Evolutionary conservation across 257 asterid genomes (phyloP).

Genomic region (Solanum chaucha): DNA sequence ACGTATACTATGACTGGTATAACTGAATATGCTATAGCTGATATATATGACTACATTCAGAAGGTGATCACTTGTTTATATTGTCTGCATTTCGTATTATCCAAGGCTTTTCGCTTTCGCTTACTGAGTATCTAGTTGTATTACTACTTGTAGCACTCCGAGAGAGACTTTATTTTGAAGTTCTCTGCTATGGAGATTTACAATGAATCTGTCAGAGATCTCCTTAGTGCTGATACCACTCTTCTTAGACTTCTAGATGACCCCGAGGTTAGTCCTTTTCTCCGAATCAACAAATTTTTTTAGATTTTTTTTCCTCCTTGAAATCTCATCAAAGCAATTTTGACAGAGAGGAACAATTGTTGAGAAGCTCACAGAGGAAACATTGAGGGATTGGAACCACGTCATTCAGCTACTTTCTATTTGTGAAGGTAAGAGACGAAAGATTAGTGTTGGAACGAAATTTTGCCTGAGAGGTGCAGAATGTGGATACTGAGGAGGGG

Average conservation of each 20-base stretch:
- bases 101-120: neutral
- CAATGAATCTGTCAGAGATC: slow-evolving; percentile 92
- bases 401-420: slow-evolving; percentile 64
- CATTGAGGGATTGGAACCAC: slow-evolving; percentile 70
- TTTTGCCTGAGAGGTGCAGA: neutral
- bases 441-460: neutral
- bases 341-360: slow-evolving; percentile 79
- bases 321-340: slow-evolving; percentile 3
- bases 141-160: slow-evolving; percentile 49
- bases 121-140: neutral
- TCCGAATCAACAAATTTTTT: neutral
- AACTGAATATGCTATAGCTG: slow-evolving; percentile 80
- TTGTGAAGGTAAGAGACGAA: slow-evolving; percentile 57
- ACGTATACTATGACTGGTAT: slow-evolving; percentile 92
- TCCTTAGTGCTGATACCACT: slow-evolving; percentile 53
- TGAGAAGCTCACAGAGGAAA: slow-evolving; percentile 86
- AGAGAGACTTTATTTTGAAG: slow-evolving; percentile 61
- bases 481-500: neutral
- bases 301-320: neutral
- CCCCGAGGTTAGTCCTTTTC: slow-evolving; percentile 60
- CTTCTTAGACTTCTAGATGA: slow-evolving; percentile 89
- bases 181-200: slow-evolving; percentile 96
- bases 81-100: neutral
- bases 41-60: slow-evolving; percentile 60
- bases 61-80: slow-evolving; percentile 28